Evolutionary conservation across 306 rosid genomes (phyloP).

Genomic region (Cicer pinnatifidum): DNA sequence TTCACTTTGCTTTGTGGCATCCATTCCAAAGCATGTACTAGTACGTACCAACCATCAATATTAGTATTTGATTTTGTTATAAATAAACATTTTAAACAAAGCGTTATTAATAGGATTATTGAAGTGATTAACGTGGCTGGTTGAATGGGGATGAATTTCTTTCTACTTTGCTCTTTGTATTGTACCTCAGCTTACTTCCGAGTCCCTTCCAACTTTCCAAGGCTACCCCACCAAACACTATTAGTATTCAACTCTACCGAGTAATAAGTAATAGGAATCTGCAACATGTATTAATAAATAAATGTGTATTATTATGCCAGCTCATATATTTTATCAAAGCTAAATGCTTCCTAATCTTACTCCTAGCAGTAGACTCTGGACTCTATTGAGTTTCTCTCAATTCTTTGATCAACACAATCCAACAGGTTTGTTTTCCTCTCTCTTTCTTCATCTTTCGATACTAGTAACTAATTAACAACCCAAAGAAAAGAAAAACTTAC

Average conservation of each 20-base stretch:
- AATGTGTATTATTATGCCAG: not conserved
- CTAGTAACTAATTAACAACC: no score
- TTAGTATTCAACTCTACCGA: slow-evolving; percentile 15
- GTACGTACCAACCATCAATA: not conserved
- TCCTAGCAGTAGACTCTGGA: not conserved
- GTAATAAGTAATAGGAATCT: not conserved
- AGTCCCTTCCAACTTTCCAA: slow-evolving; percentile 7
- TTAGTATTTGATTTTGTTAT: not conserved
- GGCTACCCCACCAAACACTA: slow-evolving; percentile 1
- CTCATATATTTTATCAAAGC: not conserved
- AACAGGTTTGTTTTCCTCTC: not conserved
- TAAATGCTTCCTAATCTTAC: not conserved
- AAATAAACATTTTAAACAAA: not conserved
- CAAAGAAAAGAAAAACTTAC: no score
- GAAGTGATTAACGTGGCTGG: not conserved
- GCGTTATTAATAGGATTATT: not conserved
- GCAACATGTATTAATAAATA: not conserved
- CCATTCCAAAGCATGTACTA: not conserved
- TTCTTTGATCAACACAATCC: not conserved
- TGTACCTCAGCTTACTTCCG: not conserved
- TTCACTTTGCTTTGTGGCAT: not conserved
- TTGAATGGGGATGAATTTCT: no score
- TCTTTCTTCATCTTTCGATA: no score
- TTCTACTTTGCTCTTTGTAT: not conserved
- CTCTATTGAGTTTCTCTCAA: not conserved